Evolutionary conservation across 2,329 filamentous ascomycete genomes (phyloP).

Genomic region (Paramyrothecium sp.): DNA sequence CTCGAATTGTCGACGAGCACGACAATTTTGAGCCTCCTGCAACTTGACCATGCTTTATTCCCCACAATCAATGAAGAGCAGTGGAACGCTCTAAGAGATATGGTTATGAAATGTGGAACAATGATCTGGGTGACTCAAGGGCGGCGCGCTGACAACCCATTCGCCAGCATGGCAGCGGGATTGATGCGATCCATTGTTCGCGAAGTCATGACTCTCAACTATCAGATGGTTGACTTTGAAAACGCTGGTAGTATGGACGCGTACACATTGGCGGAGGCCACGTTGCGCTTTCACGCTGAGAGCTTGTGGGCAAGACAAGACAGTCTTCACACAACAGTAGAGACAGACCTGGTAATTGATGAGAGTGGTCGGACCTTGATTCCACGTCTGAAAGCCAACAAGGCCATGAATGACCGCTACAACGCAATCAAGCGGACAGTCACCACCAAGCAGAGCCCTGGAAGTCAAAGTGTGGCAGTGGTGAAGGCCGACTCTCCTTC

Average conservation of each 20-base stretch:
- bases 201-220: conserved; percentile 6
- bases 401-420: conserved; percentile 8
- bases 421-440: not conserved
- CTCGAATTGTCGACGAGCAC: conserved; percentile 5
- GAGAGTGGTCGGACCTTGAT: conserved; percentile 4
- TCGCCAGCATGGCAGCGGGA: conserved; percentile 8
- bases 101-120: conserved; percentile 6
- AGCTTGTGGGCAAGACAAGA: not conserved
- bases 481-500: not conserved
- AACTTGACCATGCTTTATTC: conserved; percentile 8
- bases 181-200: conserved; percentile 7
- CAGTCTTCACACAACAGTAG: conserved; percentile 7
- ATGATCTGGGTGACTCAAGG: conserved; percentile 10
- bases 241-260: not conserved
- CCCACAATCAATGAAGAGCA: conserved; percentile 4
- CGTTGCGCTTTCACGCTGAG: not conserved
- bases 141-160: conserved; percentile 7
- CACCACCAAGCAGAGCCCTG: not conserved
- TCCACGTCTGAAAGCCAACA: conserved; percentile 6
- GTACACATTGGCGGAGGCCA: not conserved
- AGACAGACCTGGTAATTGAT: conserved; percentile 10
- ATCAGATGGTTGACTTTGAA: conserved; percentile 8
- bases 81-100: conserved; percentile 8
- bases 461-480: not conserved
- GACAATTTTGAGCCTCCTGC: conserved; percentile 6